Evolutionary conservation across 768 basidiomycete genomes (phyloP), one percentile per base, ranked within the genome.

Genomic region (Panellus pusillus): DNA sequence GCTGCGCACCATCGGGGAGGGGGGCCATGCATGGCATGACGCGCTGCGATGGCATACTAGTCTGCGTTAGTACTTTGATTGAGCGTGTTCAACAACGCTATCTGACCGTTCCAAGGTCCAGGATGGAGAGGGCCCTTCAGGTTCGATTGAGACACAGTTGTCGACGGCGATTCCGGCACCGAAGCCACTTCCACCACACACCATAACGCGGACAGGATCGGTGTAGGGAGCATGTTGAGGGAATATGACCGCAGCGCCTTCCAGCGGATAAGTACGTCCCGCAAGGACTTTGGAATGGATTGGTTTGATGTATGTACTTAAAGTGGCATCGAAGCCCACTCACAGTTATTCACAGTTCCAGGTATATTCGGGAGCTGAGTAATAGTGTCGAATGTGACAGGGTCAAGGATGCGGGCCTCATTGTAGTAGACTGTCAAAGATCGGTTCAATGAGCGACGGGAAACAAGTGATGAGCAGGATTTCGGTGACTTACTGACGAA

Each of bases 51-150:
- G 79, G 52, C 53, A 35, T 54, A 19, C 19, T 28, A 4, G 19
- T 24, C 6, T 24, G 24, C 3, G 24, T 24, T 18, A 19, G 1
- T 38, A 11, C 12, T 40, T 52, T 9, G 18, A 9, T 20, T 14
- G 20, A 29, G 9, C 11, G 5, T 4, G 8, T 19, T 18, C 29
- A 18, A 24, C 1, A 17, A 9, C 15, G 67, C 83, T 44, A 37
- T 89, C 89, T 90, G 91, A 91, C 45, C 90, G 81, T 66, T 92
- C 90, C n/a, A 91, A 36, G 0, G 74, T 76, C 90, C 90, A 92
- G 1, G 77, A 76, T 3, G 88, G 66, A 47, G 84, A 83, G 1
- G 63, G 31, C 0, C 58, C 80, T 63, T 92, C 90, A 0, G 90
- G 90, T 24, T 74, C 68, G 20, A 84, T 89, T 1, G 77, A 72